phyloP scores from a whole-genome alignment of 257 asterid genomes.

The Ophiorrhiza pumila region DNA sequence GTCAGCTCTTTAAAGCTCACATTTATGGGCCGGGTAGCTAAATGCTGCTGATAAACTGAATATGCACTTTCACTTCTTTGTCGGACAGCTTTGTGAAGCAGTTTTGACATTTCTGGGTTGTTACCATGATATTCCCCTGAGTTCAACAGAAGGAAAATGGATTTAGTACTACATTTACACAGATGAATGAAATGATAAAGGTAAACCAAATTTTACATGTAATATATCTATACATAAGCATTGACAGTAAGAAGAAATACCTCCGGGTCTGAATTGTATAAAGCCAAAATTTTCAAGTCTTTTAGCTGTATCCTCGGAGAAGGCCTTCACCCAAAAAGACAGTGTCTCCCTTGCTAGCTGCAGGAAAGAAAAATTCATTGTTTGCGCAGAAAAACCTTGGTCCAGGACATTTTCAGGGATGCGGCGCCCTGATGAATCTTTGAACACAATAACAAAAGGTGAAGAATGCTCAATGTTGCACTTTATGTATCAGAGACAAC shows the following conservation, averaged over 20 bases:
- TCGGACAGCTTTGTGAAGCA: slow-evolving; percentile 97
- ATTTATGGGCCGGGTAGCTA: slow-evolving; percentile 93
- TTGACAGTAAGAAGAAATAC: slow-evolving; percentile 34
- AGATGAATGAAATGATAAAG: neutral
- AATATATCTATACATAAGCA: slow-evolving; percentile 4
- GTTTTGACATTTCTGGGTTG: slow-evolving; percentile 98
- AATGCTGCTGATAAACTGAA: slow-evolving; percentile 90
- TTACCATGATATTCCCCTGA: slow-evolving; percentile 95
- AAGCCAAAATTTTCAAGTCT: slow-evolving; percentile 97
- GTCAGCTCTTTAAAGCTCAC: slow-evolving; percentile 51
- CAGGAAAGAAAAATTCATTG: slow-evolving; percentile 18
- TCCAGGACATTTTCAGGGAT: neutral
- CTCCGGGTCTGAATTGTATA: slow-evolving; percentile 98
- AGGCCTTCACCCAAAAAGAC: slow-evolving; percentile 97
- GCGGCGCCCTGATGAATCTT: neutral
- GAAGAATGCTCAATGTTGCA: neutral
- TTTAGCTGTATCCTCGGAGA: slow-evolving; percentile 97
- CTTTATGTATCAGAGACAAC: neutral
- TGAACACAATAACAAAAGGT: neutral
- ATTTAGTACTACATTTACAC: slow-evolving; percentile 16
- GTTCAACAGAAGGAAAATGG: slow-evolving; percentile 21
- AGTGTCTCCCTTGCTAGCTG: slow-evolving; percentile 96
- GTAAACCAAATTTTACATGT: neutral
- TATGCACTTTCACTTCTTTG: slow-evolving; percentile 89
- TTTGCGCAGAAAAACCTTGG: neutral